phyloP scores from a whole-genome alignment of 805 yeast genomes.

The Lipomyces orientalis region DNA sequence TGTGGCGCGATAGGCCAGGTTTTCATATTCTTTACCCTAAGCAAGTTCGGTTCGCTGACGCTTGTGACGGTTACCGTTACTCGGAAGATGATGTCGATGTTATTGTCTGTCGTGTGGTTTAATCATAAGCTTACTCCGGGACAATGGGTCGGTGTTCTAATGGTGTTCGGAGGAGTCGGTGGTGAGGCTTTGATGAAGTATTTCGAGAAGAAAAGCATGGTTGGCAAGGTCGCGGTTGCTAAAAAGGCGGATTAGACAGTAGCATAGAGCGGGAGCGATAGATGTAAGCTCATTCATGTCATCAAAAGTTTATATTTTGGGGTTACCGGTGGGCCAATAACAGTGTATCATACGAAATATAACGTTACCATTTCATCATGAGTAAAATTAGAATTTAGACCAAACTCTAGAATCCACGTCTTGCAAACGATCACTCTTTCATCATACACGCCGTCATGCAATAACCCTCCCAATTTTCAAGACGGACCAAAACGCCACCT shows the following conservation, averaged over 20 bases:
- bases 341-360: neutral
- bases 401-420: too few relatives aligned
- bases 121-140: slow-evolving; percentile 68
- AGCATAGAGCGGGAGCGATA: neutral
- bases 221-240: neutral
- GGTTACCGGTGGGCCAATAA: neutral
- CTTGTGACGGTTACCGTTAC: slow-evolving; percentile 94
- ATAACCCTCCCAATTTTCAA: slow-evolving; percentile 19
- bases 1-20: slow-evolving; percentile 93
- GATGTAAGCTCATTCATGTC: neutral
- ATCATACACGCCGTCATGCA: neutral
- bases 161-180: slow-evolving; percentile 86
- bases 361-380: neutral
- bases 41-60: slow-evolving; percentile 81
- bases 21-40: slow-evolving; percentile 86
- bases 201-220: slow-evolving; percentile 21
- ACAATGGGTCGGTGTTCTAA: slow-evolving; percentile 80
- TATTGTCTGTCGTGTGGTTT: slow-evolving; percentile 81
- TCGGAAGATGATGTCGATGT: slow-evolving; percentile 94
- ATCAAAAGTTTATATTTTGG: neutral
- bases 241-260: neutral
- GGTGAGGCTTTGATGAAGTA: slow-evolving; percentile 63
- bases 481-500: slow-evolving; percentile 30
- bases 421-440: neutral
- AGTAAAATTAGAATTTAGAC: too few relatives aligned